A percentile compares a stretch with the other conserved stretches of the same genome.
phyloP scores from a whole-genome alignment of 495 filamentous ascomycete species.

The Thozetella sp. region DNA sequence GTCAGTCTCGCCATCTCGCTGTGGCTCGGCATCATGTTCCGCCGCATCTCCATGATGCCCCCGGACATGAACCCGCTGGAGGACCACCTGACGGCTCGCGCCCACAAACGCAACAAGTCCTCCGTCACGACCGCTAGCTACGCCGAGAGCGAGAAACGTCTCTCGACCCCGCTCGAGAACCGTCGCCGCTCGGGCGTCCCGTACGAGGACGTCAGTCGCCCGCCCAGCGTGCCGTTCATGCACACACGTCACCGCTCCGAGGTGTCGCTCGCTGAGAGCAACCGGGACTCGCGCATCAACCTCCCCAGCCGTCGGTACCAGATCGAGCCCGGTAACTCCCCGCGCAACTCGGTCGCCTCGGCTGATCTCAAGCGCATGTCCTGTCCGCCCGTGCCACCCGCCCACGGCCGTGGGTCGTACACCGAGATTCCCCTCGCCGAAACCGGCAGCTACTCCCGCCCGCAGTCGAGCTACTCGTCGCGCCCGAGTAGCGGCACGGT shows the following conservation, averaged over 20 bases:
- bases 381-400: constrained; percentile 21
- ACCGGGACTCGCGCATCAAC: constrained; percentile 48
- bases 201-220: constrained; percentile 57
- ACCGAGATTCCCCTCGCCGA: constrained; percentile 38
- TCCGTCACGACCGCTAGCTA: constrained; percentile 59
- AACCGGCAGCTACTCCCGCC: constrained; percentile 24
- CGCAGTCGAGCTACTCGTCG: constrained; percentile 15
- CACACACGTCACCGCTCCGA: constrained; percentile 68
- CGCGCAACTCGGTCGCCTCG: constrained; percentile 40
- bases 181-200: constrained; percentile 48
- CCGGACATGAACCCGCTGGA: constrained; percentile 94
- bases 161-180: constrained; percentile 45
- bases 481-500: constrained; percentile 29
- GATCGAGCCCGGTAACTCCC: constrained; percentile 39
- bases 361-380: constrained; percentile 44
- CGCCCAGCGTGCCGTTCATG: constrained; percentile 72
- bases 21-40: constrained; percentile 75
- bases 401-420: constrained; percentile 29
- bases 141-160: constrained; percentile 51
- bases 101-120: constrained; percentile 76
- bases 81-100: constrained; percentile 77
- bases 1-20: constrained; percentile 69
- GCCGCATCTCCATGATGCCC: constrained; percentile 75
- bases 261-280: constrained; percentile 43
- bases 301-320: constrained; percentile 55